Base-by-base conservation (phyloP, 257 asterid genomes). In the Leonotis leonurus region DNA sequence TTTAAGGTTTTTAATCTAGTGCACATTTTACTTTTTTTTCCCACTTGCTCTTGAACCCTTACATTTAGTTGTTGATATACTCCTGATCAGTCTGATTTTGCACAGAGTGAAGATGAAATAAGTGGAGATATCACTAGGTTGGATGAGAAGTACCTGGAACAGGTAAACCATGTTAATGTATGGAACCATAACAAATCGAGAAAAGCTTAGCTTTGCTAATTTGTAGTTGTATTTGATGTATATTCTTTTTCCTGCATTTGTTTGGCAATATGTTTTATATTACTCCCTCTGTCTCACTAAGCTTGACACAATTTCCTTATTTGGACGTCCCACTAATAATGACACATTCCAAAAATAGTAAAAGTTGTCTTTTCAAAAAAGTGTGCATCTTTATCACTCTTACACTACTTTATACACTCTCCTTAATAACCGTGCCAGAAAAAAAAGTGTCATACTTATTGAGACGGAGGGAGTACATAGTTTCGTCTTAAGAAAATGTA, bases 71-170 rank as follows among this genome's bases (percentile, higher is more conserved):
- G 68, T 69, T 54, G 11, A 67, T 70, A 14, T 73, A 53, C 29
- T 61, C 66, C 65, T 74, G 68, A 76, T 62, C 71, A 77, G 82
- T 77, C 79, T 77, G 81, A 74, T 62, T 69, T 78, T 61, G 67
- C 75, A 65, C 89, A 80, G 81, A 55, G 68, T 65, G 84, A 77
- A 70, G 80, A 85, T 64, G 95, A 83, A 60, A 73, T 88, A 59
- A 70, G 74, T 30, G 74, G 75, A 54, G 86, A 82, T 74, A 77
- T 91, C 63, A 60, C 67, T 75, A 77, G 58, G 56, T 67, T 88
- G 77, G 80, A 77, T 51, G 81, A 80, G 73, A 77, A 85, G 77
- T 78, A 82, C 73, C 81, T 71, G 64, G 87, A 85, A 73, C 81
- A 78, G 94, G 98, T 90, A n/a, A n/a, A n/a, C n/a, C n/a, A n/a